Percentiles rank a stretch among this genome's conserved stretches.
Conservation (phyloP, 148 eudicot genomes). For the Selenicereus undatus region DNA sequence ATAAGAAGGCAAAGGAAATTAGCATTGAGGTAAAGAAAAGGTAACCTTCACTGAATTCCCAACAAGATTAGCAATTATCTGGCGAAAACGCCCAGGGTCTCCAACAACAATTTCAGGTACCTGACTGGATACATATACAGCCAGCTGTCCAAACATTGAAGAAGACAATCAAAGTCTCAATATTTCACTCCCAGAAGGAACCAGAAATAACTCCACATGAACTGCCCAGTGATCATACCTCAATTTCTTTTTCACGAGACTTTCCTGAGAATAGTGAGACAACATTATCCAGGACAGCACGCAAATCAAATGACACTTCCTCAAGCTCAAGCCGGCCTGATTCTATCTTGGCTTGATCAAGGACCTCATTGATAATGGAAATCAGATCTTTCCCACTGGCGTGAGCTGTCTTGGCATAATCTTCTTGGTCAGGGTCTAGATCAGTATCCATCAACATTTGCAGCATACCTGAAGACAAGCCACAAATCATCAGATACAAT, state of each 20-base stretch:
- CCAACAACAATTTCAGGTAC: conserved; percentile 78
- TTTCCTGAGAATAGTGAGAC: conserved; percentile 68
- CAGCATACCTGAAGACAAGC: conserved; percentile 62
- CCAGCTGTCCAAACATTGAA: conserved; percentile 54
- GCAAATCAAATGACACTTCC: conserved; percentile 77
- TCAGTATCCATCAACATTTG: conserved; percentile 88
- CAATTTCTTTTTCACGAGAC: conserved; percentile 68
- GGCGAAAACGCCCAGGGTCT: conserved; percentile 83
- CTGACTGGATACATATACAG: conserved; percentile 68
- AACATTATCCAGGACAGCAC: conserved; percentile 70
- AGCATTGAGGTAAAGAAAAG: not conserved
- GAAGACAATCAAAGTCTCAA: conserved; percentile 3
- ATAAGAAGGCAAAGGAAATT: not conserved
- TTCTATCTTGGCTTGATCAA: conserved; percentile 98
- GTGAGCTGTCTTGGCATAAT: conserved; percentile 82
- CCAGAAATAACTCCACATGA: not conserved
- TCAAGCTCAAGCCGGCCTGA: conserved; percentile 93
- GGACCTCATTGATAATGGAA: conserved; percentile 76
- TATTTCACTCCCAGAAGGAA: not conserved
- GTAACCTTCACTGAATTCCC: conserved; percentile 90
- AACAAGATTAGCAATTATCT: conserved; percentile 88
- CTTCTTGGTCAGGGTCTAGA: conserved; percentile 59
- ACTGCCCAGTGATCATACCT: conserved; percentile 40
- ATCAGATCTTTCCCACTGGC: conserved; percentile 79
- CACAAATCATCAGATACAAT: not conserved